Evolutionary conservation across 768 basidiomycete species (phyloP).

Genomic region (Hirschioporus abietinus): DNA sequence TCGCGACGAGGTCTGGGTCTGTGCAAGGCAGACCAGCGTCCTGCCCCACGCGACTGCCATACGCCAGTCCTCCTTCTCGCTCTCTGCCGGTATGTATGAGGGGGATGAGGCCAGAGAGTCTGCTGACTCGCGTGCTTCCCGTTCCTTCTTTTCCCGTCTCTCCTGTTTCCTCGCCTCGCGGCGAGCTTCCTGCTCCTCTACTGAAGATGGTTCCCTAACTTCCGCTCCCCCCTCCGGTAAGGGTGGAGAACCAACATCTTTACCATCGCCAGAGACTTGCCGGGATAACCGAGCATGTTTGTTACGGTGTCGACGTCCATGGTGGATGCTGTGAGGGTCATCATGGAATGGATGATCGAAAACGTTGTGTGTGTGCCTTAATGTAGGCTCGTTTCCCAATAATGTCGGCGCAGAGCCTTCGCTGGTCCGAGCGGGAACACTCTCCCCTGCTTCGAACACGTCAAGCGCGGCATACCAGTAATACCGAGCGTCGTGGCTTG

Average conservation of each 20-base stretch:
- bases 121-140: neutral
- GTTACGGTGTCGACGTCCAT: neutral
- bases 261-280: neutral
- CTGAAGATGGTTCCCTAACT: neutral
- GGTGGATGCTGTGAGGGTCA: neutral
- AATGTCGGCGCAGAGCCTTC: conserved; percentile 2
- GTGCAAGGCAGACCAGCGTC: conserved; percentile 54
- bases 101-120: neutral
- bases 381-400: neutral
- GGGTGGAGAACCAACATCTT: neutral
- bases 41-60: conserved; percentile 66
- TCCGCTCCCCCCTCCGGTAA: neutral
- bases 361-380: neutral
- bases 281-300: neutral
- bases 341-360: neutral
- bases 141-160: neutral
- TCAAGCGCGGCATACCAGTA: conserved; percentile 71
- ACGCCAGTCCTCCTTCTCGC: conserved; percentile 51
- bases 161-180: neutral
- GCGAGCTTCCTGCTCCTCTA: neutral
- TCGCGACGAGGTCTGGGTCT: conserved; percentile 5
- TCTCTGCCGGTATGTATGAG: neutral
- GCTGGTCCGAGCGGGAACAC: conserved; percentile 39
- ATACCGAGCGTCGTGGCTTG: conserved; percentile 34
- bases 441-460: conserved; percentile 66